phyloP scores from a whole-genome alignment of 768 basidiomycete genomes.

The Guyanaporus albipodus region DNA sequence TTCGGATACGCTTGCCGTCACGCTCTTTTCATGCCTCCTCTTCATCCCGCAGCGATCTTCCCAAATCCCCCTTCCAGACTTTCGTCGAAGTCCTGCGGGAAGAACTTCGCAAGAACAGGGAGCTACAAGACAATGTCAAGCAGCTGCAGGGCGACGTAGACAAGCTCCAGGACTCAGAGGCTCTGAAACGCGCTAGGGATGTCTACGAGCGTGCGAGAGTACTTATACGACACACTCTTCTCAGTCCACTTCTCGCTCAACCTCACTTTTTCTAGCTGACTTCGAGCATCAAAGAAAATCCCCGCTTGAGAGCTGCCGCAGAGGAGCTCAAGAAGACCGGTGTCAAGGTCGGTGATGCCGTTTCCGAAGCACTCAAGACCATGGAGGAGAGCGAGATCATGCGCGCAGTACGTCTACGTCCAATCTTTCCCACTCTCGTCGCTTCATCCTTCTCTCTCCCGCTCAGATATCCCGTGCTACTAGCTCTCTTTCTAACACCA shows the following conservation, averaged over 20 bases:
- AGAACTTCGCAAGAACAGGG: conserved; percentile 89
- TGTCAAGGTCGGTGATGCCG: conserved; percentile 90
- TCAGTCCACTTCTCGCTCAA: conserved; percentile 2
- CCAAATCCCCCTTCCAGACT: conserved; percentile 92
- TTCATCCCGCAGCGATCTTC: conserved; percentile 57
- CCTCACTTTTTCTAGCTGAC: conserved; percentile 56
- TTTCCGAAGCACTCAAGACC: conserved; percentile 82
- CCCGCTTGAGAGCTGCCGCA: conserved; percentile 83
- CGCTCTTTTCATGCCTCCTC: conserved; percentile 63
- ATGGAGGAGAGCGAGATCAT: conserved; percentile 96
- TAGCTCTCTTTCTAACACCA: conserved; percentile 78
- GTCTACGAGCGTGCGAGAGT: conserved; percentile 95
- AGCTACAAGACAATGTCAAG: conserved; percentile 94
- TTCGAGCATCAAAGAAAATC: conserved; percentile 95
- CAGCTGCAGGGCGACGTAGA: conserved; percentile 97
- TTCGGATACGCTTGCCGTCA: conserved; percentile 28
- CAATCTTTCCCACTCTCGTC: not conserved
- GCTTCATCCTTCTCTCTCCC: not conserved
- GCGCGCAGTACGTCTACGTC: conserved; percentile 60
- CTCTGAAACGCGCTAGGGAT: conserved; percentile 87
- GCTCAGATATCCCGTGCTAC: conserved; percentile 79
- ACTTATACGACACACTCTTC: conserved; percentile 28
- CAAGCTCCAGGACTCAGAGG: conserved; percentile 94
- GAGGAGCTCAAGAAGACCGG: conserved; percentile 89
- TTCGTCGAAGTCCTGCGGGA: conserved; percentile 94